Evolutionary conservation across 139 green algal genomes (phyloP).

Genomic region (Chlorella sp.): DNA sequence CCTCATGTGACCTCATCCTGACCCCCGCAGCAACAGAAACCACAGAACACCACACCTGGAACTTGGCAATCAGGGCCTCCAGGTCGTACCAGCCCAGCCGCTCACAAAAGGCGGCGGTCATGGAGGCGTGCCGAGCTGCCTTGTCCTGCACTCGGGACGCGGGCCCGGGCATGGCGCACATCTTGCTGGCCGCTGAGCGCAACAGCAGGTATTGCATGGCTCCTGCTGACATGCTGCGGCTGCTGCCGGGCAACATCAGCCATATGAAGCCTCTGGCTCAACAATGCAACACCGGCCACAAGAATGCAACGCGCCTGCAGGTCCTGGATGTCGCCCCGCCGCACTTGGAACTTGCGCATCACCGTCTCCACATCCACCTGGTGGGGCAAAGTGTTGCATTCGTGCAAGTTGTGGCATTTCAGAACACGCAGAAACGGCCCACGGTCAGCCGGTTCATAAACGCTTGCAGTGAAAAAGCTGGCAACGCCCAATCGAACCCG

Average conservation of each 20-base stretch:
- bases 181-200: not conserved
- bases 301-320: slow-evolving; percentile 31
- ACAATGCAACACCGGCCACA: not conserved
- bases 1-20: not conserved
- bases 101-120: slow-evolving; percentile 84
- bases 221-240: too few relatives aligned
- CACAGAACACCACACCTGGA: slow-evolving; percentile 57
- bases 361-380: slow-evolving; percentile 59
- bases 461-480: too few relatives aligned
- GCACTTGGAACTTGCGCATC: slow-evolving; percentile 61
- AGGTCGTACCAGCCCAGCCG: slow-evolving; percentile 77
- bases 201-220: too few relatives aligned
- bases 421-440: too few relatives aligned
- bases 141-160: slow-evolving; percentile 36
- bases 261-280: too few relatives aligned
- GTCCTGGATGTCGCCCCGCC: slow-evolving; percentile 29
- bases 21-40: not conserved
- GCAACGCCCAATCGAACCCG: too few relatives aligned
- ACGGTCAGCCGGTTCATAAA: too few relatives aligned
- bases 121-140: slow-evolving; percentile 62
- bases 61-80: slow-evolving; percentile 77
- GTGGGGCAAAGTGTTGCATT: too few relatives aligned
- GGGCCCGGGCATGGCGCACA: not conserved
- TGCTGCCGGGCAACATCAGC: too few relatives aligned
- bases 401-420: too few relatives aligned